Evolutionary conservation across 208 protist genomes (phyloP).

Genomic region (Trypanosoma vivax): DNA sequence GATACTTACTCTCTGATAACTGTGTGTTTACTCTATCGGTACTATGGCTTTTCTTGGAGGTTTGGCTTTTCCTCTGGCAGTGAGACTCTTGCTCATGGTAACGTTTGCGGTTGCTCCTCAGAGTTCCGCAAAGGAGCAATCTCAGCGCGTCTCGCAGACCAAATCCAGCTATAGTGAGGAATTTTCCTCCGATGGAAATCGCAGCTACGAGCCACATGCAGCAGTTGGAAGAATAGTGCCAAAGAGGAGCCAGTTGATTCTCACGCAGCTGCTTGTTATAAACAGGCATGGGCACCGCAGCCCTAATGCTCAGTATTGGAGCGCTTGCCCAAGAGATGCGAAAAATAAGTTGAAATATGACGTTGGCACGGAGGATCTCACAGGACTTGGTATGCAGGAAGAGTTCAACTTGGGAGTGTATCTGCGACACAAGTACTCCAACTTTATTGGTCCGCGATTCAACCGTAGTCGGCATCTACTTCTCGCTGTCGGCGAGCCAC

Average conservation of each 20-base stretch:
- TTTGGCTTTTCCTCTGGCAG: too few relatives aligned
- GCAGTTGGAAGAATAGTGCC: constrained; percentile 10
- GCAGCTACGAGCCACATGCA: neutral
- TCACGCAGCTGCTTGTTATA: constrained; percentile 69
- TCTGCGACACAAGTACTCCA: constrained; percentile 41
- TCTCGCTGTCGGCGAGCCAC: constrained; percentile 76
- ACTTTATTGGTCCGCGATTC: constrained; percentile 62
- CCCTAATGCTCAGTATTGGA: constrained; percentile 75
- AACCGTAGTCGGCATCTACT: constrained; percentile 75
- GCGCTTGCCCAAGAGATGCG: constrained; percentile 54
- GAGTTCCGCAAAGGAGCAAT: too few relatives aligned
- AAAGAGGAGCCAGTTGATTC: constrained; percentile 38
- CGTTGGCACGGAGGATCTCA: constrained; percentile 63
- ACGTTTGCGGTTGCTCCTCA: too few relatives aligned
- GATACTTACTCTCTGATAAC: too few relatives aligned
- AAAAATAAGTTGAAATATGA: constrained; percentile 46
- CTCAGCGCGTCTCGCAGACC: too few relatives aligned
- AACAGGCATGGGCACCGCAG: constrained; percentile 79
- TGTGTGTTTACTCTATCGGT: too few relatives aligned
- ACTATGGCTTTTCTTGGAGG: too few relatives aligned
- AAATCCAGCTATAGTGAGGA: too few relatives aligned
- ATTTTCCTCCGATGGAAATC: too few relatives aligned
- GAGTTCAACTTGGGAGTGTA: constrained; percentile 70
- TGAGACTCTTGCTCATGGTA: too few relatives aligned
- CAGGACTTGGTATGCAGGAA: constrained; percentile 71